Evolutionary conservation across 2,329 filamentous ascomycete species (phyloP).

Genomic region (Hymenoscyphus infarciens): DNA sequence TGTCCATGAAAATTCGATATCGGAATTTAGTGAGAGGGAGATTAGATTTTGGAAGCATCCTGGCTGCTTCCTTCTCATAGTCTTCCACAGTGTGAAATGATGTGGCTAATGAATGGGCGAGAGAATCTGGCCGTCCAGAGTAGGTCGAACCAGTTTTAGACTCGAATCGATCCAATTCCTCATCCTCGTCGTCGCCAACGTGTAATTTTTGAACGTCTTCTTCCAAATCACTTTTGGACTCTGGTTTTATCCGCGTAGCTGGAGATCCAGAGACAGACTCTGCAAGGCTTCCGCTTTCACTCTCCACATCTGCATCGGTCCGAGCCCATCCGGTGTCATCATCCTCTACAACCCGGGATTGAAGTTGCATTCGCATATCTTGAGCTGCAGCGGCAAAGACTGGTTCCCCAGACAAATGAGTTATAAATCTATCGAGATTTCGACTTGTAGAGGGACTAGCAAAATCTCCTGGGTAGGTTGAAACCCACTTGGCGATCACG

Average conservation of each 20-base stretch:
- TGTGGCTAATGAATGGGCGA: conserved; percentile 25
- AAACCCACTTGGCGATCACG: conserved; percentile 84
- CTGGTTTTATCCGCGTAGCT: conserved; percentile 17
- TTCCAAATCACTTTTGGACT: conserved; percentile 21
- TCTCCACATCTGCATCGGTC: conserved; percentile 58
- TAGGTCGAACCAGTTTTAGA: conserved; percentile 26
- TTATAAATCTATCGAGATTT: conserved; percentile 71
- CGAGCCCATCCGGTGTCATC: conserved; percentile 94
- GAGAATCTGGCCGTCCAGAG: conserved; percentile 26
- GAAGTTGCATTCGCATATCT: conserved; percentile 78
- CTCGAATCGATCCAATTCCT: conserved; percentile 25
- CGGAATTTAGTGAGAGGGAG: conserved; percentile 76
- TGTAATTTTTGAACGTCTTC: conserved; percentile 21
- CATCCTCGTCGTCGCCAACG: conserved; percentile 24
- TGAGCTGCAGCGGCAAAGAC: conserved; percentile 82
- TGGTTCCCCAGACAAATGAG: conserved; percentile 68
- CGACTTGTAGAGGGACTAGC: conserved; percentile 71
- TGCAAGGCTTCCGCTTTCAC: conserved; percentile 22
- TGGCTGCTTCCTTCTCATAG: conserved; percentile 74
- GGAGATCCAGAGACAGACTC: conserved; percentile 27
- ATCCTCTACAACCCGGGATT: conserved; percentile 70
- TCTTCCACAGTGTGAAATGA: conserved; percentile 66
- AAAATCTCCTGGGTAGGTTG: conserved; percentile 89
- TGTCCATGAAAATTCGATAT: conserved; percentile 88
- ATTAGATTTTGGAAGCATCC: conserved; percentile 65